phyloP scores from a whole-genome alignment of 1,139 yeast species.

The Sugiyamaella sp. region DNA sequence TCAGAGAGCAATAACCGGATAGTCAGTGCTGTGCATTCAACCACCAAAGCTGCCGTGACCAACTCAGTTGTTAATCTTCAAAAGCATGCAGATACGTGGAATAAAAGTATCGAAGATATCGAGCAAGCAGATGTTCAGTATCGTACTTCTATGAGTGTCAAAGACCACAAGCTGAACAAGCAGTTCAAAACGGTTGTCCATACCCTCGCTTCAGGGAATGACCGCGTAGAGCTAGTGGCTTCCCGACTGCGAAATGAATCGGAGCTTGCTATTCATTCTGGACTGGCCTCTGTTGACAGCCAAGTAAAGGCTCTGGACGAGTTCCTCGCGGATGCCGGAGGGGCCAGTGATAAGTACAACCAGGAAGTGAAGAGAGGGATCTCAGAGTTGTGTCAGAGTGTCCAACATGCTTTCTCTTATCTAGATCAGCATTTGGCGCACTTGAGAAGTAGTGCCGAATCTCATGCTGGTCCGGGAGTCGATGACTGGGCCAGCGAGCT shows the following conservation, averaged over 20 bases:
- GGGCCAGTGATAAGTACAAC: slow-evolving; percentile 3
- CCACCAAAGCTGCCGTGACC: slow-evolving; percentile 6
- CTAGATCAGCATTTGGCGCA: slow-evolving; percentile 21
- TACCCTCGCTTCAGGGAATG: slow-evolving; percentile 6
- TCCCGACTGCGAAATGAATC: slow-evolving; percentile 10
- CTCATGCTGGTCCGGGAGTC: slow-evolving; percentile 3
- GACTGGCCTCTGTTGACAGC: slow-evolving; percentile 8
- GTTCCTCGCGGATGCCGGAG: slow-evolving; percentile 12
- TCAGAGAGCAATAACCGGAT: slow-evolving; percentile 9
- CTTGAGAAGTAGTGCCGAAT: slow-evolving; percentile 15
- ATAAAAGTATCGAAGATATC: slow-evolving; percentile 6
- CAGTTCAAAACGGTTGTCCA: slow-evolving; percentile 12
- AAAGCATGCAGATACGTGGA: slow-evolving; percentile 1
- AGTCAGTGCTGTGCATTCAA: slow-evolving; percentile 1
- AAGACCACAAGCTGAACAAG: slow-evolving; percentile 4
- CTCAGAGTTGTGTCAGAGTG: slow-evolving; percentile 16
- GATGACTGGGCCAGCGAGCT: slow-evolving; percentile 8
- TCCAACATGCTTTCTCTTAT: slow-evolving; percentile 19
- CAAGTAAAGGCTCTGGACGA: slow-evolving; percentile 9
- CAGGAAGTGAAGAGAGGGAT: slow-evolving; percentile 13
- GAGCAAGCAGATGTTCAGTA: neutral
- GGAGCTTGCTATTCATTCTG: slow-evolving; percentile 14
- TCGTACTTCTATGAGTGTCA: neutral
- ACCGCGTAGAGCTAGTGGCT: slow-evolving; percentile 7
- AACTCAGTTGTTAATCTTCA: slow-evolving; percentile 4